phyloP scores from a whole-genome alignment of 176 grass and related monocot genomes.

The Rhynchospora tenuis region DNA sequence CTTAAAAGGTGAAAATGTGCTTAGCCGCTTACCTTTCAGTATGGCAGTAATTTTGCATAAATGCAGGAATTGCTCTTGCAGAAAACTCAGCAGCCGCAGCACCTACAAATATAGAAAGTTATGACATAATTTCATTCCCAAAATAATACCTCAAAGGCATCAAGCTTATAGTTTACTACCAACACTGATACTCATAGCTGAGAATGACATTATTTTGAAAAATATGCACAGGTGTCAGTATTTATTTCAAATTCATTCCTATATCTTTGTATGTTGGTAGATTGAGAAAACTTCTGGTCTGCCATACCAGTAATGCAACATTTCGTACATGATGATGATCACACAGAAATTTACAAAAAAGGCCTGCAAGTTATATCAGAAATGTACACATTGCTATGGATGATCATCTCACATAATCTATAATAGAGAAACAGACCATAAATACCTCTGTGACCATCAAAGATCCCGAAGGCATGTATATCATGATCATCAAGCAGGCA shows the following conservation, averaged over 20 bases:
- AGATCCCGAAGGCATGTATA: conserved; percentile 84
- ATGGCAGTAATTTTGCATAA: conserved; percentile 49
- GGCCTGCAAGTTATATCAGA: background rate
- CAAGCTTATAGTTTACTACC: background rate
- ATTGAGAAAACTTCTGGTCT: background rate
- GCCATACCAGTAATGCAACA: background rate
- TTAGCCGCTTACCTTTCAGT: conserved; percentile 59
- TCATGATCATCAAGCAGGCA: conserved; percentile 52
- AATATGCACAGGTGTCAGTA: background rate
- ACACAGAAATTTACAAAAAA: background rate
- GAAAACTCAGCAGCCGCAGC: conserved; percentile 96
- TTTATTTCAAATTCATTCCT: background rate
- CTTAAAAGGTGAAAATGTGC: background rate
- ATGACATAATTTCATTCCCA: conserved; percentile 18
- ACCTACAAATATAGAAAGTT: conserved; percentile 44
- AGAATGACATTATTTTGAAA: background rate
- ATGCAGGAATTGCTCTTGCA: conserved; percentile 71
- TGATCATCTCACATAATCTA: background rate
- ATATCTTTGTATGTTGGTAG: background rate
- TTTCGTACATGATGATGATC: background rate
- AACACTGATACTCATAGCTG: background rate
- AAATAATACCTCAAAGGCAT: background rate
- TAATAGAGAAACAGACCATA: conserved; percentile 13
- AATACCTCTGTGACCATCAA: conserved; percentile 94
- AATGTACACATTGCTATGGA: background rate